A percentile compares a stretch with the other conserved stretches of the same genome.
phyloP scores from a whole-genome alignment of 257 asterid species.

The Gentiana dahurica region DNA sequence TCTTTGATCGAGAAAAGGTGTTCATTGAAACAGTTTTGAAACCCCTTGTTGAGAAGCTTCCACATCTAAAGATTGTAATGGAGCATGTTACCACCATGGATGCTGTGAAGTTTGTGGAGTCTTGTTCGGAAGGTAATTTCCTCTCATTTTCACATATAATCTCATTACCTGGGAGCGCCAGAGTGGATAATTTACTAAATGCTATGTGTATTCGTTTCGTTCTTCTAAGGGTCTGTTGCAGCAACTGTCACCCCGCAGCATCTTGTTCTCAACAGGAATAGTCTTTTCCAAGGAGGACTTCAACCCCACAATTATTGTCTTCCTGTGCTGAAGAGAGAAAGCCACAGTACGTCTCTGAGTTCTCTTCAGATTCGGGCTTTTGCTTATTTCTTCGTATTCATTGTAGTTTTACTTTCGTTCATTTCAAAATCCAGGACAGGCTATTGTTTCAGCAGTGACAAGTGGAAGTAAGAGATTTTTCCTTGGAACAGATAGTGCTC shows the following conservation, averaged over 20 bases:
- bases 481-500: slow-evolving; percentile 95
- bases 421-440: slow-evolving; percentile 47
- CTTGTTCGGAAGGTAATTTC: slow-evolving; percentile 57
- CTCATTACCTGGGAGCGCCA: background rate
- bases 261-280: slow-evolving; percentile 81
- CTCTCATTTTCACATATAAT: background rate
- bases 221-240: slow-evolving; percentile 60
- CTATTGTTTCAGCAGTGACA: slow-evolving; percentile 80
- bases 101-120: slow-evolving; percentile 72
- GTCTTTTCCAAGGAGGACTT: slow-evolving; percentile 88
- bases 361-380: slow-evolving; percentile 1
- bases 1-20: slow-evolving; percentile 91
- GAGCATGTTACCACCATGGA: slow-evolving; percentile 91
- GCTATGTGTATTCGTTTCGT: background rate
- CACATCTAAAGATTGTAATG: slow-evolving; percentile 81
- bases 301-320: slow-evolving; percentile 92
- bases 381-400: background rate
- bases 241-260: slow-evolving; percentile 99
- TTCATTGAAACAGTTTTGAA: slow-evolving; percentile 62
- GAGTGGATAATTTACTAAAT: background rate
- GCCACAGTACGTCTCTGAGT: slow-evolving; percentile 45
- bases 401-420: background rate
- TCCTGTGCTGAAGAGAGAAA: slow-evolving; percentile 89
- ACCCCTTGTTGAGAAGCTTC: slow-evolving; percentile 64
- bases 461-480: slow-evolving; percentile 77